Evolutionary conservation across 768 basidiomycete species (phyloP).

Genomic region (Tricholomella constricta): DNA sequence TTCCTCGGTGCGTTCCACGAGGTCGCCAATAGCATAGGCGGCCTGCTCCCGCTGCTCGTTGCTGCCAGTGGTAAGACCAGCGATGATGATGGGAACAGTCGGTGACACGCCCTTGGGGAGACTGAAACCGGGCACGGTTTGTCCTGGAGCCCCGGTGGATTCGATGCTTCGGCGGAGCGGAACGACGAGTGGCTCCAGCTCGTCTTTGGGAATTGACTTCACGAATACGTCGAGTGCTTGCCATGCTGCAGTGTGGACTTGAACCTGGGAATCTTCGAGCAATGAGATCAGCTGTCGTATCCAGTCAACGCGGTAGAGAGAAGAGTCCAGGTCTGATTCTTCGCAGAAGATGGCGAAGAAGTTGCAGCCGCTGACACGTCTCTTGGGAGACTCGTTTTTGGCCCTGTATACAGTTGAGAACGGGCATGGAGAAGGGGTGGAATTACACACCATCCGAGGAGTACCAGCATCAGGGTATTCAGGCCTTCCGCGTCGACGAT

Average conservation of each 20-base stretch:
- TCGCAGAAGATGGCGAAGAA: conserved; percentile 85
- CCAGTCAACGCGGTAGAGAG: conserved; percentile 92
- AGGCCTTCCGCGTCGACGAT: conserved; percentile 86
- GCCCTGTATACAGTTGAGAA: conserved; percentile 54
- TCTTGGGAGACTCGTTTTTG: conserved; percentile 66
- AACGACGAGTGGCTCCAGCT: conserved; percentile 87
- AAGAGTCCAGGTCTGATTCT: conserved; percentile 76
- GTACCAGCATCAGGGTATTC: conserved; percentile 83
- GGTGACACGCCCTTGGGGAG: conserved; percentile 82
- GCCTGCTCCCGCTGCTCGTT: conserved; percentile 96
- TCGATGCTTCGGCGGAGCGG: conserved; percentile 89
- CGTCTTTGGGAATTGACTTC: conserved; percentile 90
- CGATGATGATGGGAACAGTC: conserved; percentile 83
- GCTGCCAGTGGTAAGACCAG: conserved; percentile 91
- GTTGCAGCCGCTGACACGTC: conserved; percentile 78
- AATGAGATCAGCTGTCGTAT: conserved; percentile 83
- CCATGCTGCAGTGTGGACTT: conserved; percentile 84
- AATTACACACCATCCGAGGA: conserved; percentile 79
- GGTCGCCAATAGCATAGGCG: conserved; percentile 94
- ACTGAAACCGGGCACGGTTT: conserved; percentile 82
- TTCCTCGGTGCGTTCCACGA: conserved; percentile 84
- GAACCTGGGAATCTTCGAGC: conserved; percentile 74
- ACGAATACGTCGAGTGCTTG: conserved; percentile 83
- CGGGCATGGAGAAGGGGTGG: neutral
- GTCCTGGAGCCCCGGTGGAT: conserved; percentile 75